These are phyloP conservation scores for Simmondsia chinensis DNA, from an alignment of 148 eudicot genomes.

Conservation along the genomic window DNA sequence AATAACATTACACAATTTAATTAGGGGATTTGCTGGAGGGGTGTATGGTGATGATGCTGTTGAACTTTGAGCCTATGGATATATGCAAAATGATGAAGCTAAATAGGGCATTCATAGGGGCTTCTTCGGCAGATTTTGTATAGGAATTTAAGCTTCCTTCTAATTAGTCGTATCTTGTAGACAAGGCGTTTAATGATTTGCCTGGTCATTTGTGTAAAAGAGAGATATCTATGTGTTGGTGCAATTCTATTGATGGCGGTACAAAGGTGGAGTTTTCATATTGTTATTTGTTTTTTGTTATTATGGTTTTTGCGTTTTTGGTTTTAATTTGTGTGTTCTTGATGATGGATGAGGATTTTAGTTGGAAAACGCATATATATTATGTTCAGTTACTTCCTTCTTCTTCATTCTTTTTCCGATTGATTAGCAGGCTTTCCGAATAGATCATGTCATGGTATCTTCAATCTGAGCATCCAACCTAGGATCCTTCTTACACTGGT, in stretches of 20 bases:
- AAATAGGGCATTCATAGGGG: constrained; percentile 48
- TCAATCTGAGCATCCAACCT: too few relatives aligned
- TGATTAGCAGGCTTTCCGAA: too few relatives aligned
- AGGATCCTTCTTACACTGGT: too few relatives aligned
- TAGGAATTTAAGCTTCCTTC: constrained; percentile 77
- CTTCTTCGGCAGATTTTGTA: constrained; percentile 81
- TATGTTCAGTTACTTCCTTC: too few relatives aligned
- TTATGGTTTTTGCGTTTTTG: too few relatives aligned
- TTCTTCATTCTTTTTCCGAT: too few relatives aligned
- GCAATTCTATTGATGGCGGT: constrained; percentile 54
- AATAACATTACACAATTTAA: too few relatives aligned
- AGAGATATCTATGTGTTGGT: constrained; percentile 50
- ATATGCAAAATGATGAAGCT: constrained; percentile 56
- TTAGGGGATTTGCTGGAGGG: constrained; percentile 84
- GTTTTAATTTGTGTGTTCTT: neutral
- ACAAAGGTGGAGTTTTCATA: constrained; percentile 37
- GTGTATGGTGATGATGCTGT: constrained; percentile 56
- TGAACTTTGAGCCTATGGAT: constrained; percentile 52
- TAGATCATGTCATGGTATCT: too few relatives aligned
- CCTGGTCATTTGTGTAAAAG: constrained; percentile 36
- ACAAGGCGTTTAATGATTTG: constrained; percentile 29
- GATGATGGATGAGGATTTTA: neutral
- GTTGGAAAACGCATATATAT: too few relatives aligned
- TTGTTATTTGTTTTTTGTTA: too few relatives aligned
- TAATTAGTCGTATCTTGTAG: constrained; percentile 36